A percentile compares a stretch with the other conserved stretches of the same genome.
Evolutionary conservation across 2,329 filamentous ascomycete species (phyloP).

Genomic region (Fusarium keratoplasticum): DNA sequence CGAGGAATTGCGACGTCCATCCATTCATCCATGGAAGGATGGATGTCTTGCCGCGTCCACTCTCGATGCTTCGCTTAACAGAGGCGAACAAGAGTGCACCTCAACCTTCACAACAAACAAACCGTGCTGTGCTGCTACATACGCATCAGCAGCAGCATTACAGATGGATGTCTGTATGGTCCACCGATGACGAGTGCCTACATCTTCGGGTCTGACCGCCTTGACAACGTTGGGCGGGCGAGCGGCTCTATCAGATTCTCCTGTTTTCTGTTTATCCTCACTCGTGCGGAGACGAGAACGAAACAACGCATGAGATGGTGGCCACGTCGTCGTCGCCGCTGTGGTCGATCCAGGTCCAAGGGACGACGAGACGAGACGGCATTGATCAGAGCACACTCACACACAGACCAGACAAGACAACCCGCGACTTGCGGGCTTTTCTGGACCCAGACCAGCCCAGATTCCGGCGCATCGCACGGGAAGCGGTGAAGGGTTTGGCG

Average conservation of each 20-base stretch:
- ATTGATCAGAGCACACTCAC: conserved; percentile 16
- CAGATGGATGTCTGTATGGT: conserved; percentile 6
- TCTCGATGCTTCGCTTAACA: conserved; percentile 1
- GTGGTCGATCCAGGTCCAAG: conserved; percentile 26
- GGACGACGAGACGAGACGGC: conserved; percentile 20
- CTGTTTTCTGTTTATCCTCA: conserved; percentile 2
- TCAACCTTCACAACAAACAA: background rate
- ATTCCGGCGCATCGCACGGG: conserved; percentile 27
- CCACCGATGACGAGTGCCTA: conserved; percentile 30
- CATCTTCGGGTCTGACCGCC: conserved; percentile 45
- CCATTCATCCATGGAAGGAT: background rate
- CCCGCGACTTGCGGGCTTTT: conserved; percentile 38
- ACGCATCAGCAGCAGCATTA: background rate
- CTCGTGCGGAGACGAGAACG: conserved; percentile 23
- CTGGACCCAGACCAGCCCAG: conserved; percentile 13
- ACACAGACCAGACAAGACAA: background rate
- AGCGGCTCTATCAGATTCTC: conserved; percentile 18
- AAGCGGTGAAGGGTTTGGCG: conserved; percentile 45
- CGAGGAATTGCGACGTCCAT: background rate
- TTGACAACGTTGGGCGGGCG: conserved; percentile 19
- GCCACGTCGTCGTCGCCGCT: conserved; percentile 32
- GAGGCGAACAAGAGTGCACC: background rate
- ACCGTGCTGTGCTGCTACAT: background rate
- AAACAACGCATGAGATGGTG: conserved; percentile 20
- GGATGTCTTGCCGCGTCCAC: background rate